Evolutionary conservation across 768 basidiomycete species (phyloP), one percentile per base, ranked within the genome.

Genomic region (Amanita inopinata): DNA sequence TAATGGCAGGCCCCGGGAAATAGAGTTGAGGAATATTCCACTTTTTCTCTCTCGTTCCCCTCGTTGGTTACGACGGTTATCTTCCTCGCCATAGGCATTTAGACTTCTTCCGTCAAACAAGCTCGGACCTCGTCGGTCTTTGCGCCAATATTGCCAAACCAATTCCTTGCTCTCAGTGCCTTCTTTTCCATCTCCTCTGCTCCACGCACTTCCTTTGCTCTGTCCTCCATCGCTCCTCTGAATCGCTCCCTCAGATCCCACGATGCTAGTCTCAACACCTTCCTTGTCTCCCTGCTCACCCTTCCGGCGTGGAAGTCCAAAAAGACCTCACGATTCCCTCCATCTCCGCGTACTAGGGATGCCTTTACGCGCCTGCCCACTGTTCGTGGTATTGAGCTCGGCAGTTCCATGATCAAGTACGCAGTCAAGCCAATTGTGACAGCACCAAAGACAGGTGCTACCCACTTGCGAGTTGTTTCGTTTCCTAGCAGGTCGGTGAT

Each of bases 211-310:
- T 93, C 89, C 54, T 73, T 74, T 27, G 69, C 73, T 33, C 78
- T 66, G 56, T 84, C 80, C 52, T 98, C 91, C 69, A 91, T 74
- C 12, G 87, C 83, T 2, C 63, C 66, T 44, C 77, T 71, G 69
- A 91, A 94, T 32, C 83, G 73, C 61, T 88, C 85, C 51, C 74
- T 74, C 47, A 93, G 56, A 59, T 97, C 93, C 89, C 89, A 97
- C 15, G 84, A 80, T 14, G 87, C 93, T 22, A 91, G 60, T 36
- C 93, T 71, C 46, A 99, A 65, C 34, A 99, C 94, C 66, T 97
- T 97, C 53, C 94, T 74, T 17, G 90, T 87, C 71, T 98, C 94
- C 27, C 78, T 69, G 40, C 78, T 66, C 30, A 97, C 72, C 15
- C 94, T 70, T 32, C 66, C 70, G 2, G 76, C 71, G 55, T 97